Conservation (phyloP, 495 filamentous ascomycete species). For the Sabuloglossum arenarium region DNA sequence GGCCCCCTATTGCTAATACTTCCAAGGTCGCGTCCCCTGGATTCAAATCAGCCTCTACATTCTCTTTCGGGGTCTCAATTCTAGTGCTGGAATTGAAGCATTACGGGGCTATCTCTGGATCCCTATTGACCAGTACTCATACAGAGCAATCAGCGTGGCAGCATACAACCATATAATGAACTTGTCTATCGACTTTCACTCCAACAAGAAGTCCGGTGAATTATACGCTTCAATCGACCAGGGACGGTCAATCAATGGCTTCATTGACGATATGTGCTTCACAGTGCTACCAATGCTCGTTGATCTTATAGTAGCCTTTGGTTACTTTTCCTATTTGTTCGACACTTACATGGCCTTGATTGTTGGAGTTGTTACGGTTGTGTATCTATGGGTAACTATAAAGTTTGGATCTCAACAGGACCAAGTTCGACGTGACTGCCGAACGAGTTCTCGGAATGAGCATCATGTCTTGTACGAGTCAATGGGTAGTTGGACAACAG, state of each 20-base stretch:
- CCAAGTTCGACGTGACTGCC: slow-evolving; percentile 18
- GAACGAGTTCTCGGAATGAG: slow-evolving; percentile 29
- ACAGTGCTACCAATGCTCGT: slow-evolving; percentile 46
- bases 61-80: slow-evolving; percentile 30
- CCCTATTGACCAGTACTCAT: slow-evolving; percentile 42
- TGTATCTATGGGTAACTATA: slow-evolving; percentile 42
- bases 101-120: slow-evolving; percentile 40
- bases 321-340: slow-evolving; percentile 46
- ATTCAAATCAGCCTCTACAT: slow-evolving; percentile 32
- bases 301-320: slow-evolving; percentile 47
- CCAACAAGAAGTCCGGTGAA: slow-evolving; percentile 49
- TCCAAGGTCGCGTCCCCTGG: slow-evolving; percentile 25
- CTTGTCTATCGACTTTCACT: slow-evolving; percentile 63
- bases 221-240: slow-evolving; percentile 44
- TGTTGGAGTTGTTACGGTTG: slow-evolving; percentile 34
- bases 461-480: slow-evolving; percentile 38
- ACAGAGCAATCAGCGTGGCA: slow-evolving; percentile 35
- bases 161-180: slow-evolving; percentile 60
- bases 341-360: slow-evolving; percentile 57
- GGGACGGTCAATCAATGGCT: slow-evolving; percentile 36
- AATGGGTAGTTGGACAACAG: slow-evolving; percentile 48
- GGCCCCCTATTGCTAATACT: not conserved
- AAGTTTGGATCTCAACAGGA: slow-evolving; percentile 25
- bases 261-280: slow-evolving; percentile 48
- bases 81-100: slow-evolving; percentile 32